Evolutionary conservation across 805 yeast genomes (phyloP).

Genomic region (Saccharomycopsis sp.): DNA sequence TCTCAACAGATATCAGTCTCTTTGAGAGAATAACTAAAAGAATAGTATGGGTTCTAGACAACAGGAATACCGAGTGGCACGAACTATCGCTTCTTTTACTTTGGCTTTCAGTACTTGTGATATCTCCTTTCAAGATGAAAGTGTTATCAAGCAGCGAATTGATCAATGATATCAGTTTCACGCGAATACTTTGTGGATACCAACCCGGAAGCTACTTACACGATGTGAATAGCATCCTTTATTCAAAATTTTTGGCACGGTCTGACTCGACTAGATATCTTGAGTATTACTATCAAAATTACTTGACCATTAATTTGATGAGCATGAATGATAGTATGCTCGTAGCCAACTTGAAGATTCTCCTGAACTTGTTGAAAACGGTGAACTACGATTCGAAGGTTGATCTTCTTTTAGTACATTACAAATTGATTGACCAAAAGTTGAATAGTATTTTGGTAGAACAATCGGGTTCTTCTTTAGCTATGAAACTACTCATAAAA

Average conservation of each 20-base stretch:
- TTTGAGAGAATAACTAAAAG: conserved; percentile 33
- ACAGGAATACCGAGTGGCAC: conserved; percentile 35
- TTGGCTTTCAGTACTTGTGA: conserved; percentile 65
- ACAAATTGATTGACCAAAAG: neutral
- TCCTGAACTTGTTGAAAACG: conserved; percentile 11
- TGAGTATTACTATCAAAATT: conserved; percentile 28
- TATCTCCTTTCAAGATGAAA: conserved; percentile 66
- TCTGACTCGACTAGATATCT: conserved; percentile 32
- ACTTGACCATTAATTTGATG: conserved; percentile 7
- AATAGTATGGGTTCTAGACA: conserved; percentile 21
- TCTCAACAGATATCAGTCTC: conserved; percentile 52
- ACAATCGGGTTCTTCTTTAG: neutral
- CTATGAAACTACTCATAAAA: conserved; percentile 22
- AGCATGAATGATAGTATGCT: conserved; percentile 1
- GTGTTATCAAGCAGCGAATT: conserved; percentile 28
- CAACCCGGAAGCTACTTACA: conserved; percentile 53
- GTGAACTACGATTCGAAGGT: conserved; percentile 13
- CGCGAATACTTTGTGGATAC: conserved; percentile 30
- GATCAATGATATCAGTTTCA: conserved; percentile 32
- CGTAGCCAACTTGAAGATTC: conserved; percentile 8
- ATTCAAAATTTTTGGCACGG: conserved; percentile 46
- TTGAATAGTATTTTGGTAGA: neutral
- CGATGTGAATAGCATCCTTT: conserved; percentile 42
- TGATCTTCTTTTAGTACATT: conserved; percentile 23
- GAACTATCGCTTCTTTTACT: conserved; percentile 44